Evolutionary conservation across 305 asterid genomes (phyloP).

Genomic region (Solanum chacoense): DNA sequence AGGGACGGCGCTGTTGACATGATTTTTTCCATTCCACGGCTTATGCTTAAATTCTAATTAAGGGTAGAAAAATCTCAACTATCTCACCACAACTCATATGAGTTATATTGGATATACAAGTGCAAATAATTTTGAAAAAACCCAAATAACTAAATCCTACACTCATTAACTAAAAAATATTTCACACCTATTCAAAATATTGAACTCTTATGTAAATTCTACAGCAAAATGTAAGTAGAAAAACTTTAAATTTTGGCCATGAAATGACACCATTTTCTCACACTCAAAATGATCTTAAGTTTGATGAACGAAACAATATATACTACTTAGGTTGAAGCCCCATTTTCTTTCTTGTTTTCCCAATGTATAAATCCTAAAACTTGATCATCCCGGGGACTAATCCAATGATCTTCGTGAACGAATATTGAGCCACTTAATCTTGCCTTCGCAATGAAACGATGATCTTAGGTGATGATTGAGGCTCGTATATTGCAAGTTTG

Average conservation of each 20-base stretch:
- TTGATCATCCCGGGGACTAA: conserved; percentile 73
- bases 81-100: no score
- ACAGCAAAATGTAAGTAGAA: neutral
- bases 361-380: conserved; percentile 71
- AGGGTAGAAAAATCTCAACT: no score
- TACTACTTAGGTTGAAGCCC: conserved; percentile 44
- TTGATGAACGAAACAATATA: conserved; percentile 7
- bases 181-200: no score
- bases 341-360: conserved; percentile 58
- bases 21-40: no score
- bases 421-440: conserved; percentile 75
- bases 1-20: no score
- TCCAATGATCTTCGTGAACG: conserved; percentile 11
- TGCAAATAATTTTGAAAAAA: no score
- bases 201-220: neutral
- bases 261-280: neutral
- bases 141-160: neutral
- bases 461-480: neutral
- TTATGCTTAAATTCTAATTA: no score
- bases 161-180: no score
- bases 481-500: no score
- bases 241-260: neutral
- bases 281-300: neutral
- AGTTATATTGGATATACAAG: no score
- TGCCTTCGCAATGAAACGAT: conserved; percentile 68